Conservation (phyloP, 768 basidiomycete genomes). For the Amanita pallidorosea region DNA sequence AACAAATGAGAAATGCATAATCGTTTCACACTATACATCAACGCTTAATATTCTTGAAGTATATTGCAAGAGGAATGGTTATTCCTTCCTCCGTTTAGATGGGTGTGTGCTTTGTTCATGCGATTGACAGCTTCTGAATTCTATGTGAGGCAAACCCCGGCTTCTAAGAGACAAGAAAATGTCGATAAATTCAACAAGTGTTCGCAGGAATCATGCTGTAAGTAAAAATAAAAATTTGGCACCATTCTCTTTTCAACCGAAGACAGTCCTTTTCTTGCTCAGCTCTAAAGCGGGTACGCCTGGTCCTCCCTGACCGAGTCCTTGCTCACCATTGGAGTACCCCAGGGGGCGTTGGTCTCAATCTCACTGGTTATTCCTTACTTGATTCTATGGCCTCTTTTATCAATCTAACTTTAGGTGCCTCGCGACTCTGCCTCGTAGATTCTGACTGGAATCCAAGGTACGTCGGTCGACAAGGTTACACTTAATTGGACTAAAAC, state of each 20-base stretch:
- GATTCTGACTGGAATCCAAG: constrained; percentile 96
- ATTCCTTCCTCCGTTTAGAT: constrained; percentile 79
- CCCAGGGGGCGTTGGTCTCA: constrained; percentile 84
- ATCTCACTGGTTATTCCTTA: constrained; percentile 56
- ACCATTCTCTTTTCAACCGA: background rate
- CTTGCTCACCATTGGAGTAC: background rate
- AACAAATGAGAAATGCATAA: constrained; percentile 88
- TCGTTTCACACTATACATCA: constrained; percentile 95
- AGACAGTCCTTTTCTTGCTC: constrained; percentile 75
- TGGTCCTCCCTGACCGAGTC: background rate
- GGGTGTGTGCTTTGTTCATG: constrained; percentile 38
- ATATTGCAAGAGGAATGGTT: constrained; percentile 66
- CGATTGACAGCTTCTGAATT: background rate
- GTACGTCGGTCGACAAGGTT: constrained; percentile 17
- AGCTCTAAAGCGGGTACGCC: constrained; percentile 73
- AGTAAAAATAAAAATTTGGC: constrained; percentile 14
- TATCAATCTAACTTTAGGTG: constrained; percentile 28
- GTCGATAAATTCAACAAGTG: constrained; percentile 86
- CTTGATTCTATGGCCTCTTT: background rate
- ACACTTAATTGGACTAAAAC: background rate
- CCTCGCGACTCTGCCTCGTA: constrained; percentile 74
- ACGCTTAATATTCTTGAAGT: constrained; percentile 89
- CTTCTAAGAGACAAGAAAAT: constrained; percentile 70
- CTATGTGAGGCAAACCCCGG: constrained; percentile 53
- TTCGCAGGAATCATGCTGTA: constrained; percentile 62